Evolutionary conservation across 441 rosid genomes (phyloP).

Genomic region (Codiaeum variegatum): DNA sequence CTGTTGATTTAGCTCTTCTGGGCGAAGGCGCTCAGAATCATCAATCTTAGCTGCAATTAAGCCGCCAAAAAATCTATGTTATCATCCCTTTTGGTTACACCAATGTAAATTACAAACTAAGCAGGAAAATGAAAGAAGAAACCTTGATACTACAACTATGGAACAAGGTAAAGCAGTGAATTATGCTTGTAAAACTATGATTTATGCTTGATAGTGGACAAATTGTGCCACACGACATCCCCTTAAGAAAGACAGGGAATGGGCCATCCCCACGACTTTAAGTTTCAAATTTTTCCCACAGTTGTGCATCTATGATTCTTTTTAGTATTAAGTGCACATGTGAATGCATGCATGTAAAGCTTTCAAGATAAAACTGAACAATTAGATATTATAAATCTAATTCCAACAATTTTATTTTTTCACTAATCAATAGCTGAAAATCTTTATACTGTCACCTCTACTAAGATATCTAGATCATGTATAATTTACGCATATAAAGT

Average conservation of each 20-base stretch:
- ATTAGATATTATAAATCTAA: background rate
- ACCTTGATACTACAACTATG: background rate
- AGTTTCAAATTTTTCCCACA: background rate
- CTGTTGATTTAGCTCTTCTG: constrained; percentile 96
- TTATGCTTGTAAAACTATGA: background rate
- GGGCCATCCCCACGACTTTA: background rate
- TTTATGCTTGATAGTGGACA: background rate
- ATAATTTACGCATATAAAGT: background rate
- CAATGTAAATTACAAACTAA: background rate
- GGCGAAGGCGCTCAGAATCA: constrained; percentile 87
- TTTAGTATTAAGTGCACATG: background rate
- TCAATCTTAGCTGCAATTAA: constrained; percentile 53
- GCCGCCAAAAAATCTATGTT: constrained; percentile 18
- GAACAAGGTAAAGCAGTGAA: constrained; percentile 2
- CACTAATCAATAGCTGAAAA: background rate
- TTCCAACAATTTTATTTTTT: background rate
- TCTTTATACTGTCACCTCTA: background rate
- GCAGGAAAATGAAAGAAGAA: background rate
- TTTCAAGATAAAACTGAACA: background rate
- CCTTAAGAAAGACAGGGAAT: background rate
- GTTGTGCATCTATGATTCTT: background rate
- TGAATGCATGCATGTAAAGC: background rate
- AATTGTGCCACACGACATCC: background rate
- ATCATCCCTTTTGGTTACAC: background rate
- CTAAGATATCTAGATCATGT: background rate